Base-by-base conservation (phyloP, 2,329 filamentous ascomycete species). In the Trichoderma pleuroti region DNA sequence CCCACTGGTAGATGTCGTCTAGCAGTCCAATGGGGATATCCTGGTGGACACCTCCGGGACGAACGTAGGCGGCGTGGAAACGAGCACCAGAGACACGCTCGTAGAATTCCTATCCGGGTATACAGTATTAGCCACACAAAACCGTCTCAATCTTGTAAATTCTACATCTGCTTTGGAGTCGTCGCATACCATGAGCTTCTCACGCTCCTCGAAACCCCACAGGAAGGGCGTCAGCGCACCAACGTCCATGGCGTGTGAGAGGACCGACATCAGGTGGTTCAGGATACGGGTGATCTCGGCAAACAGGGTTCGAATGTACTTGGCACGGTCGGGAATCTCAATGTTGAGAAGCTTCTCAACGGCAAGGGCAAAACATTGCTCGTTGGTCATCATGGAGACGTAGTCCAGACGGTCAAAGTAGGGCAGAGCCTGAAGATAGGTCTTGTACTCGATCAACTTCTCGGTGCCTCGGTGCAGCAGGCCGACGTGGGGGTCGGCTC, bases 341-440 rank as follows among this genome's bases (percentile, higher is more conserved):
- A 99, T 87, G 82, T 99, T 99, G 78, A 99, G 86, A 72, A 99
- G 88, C 87, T 99, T 99, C 88, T 99, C 96, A 70, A 98, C 95
- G 24, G 94, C 96, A 75, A 99, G 88, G 46, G 94, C 90, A 83
- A 93, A 99, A 80, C 94, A 97, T 84, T 99, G 96, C 87, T 99
- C 96, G 83, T 99, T 99, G 78, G 96, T 99, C 96, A 99, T 99
- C 97, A 99, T 99, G 78, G 94, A 98, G 76, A 98, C 94, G 83
- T 99, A 99, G 84, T 99, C 96, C 82, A 99, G 87, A 77, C 96
- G 93, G 84, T 99, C 96, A 81, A 99, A 99, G 86, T 99, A 99
- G 70, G 96, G 96, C 80, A 99, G 86, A 71, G 96, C 96, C 86
- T 99, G 96, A 79, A 98, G 88, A 81, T 99, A 99, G 77, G 95